Evolutionary conservation across 129 eudicot genomes (phyloP).

Genomic region (Tagetes erecta): DNA sequence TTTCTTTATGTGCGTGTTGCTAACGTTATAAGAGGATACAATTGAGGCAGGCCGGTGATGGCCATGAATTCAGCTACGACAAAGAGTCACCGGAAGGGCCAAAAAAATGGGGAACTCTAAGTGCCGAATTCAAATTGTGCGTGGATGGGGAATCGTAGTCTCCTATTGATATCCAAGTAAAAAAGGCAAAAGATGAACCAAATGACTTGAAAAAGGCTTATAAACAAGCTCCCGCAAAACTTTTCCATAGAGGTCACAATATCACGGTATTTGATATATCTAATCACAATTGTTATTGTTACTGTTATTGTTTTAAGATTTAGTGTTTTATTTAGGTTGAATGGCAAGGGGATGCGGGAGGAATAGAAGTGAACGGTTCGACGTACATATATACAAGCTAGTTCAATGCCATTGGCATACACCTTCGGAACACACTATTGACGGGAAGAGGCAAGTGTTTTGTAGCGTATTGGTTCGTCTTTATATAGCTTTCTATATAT

Average conservation of each 20-base stretch:
- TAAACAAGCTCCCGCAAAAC: constrained; percentile 43
- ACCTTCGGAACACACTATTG: constrained; percentile 63
- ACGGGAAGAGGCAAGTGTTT: constrained; percentile 43
- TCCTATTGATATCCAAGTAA: constrained; percentile 38
- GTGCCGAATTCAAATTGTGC: constrained; percentile 34
- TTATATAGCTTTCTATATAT: too few relatives aligned
- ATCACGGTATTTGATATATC: constrained; percentile 43
- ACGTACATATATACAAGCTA: constrained; percentile 39
- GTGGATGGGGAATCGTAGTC: constrained; percentile 41
- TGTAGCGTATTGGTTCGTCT: background rate
- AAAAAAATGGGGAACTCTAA: constrained; percentile 43
- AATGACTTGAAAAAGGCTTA: constrained; percentile 35
- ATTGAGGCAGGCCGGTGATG: constrained; percentile 5
- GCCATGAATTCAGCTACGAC: constrained; percentile 30
- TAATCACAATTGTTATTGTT: background rate
- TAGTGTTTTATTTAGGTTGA: constrained; percentile 33
- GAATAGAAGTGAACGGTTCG: constrained; percentile 41
- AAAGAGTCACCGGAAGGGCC: constrained; percentile 35
- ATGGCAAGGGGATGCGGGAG: constrained; percentile 60
- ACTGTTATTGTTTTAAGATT: background rate
- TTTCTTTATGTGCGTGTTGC: too few relatives aligned
- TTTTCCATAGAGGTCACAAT: constrained; percentile 39
- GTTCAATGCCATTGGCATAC: constrained; percentile 74
- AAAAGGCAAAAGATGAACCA: constrained; percentile 11
- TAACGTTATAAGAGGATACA: background rate